phyloP scores from a whole-genome alignment of 768 basidiomycete genomes.

The Lactarius sanguifluus region DNA sequence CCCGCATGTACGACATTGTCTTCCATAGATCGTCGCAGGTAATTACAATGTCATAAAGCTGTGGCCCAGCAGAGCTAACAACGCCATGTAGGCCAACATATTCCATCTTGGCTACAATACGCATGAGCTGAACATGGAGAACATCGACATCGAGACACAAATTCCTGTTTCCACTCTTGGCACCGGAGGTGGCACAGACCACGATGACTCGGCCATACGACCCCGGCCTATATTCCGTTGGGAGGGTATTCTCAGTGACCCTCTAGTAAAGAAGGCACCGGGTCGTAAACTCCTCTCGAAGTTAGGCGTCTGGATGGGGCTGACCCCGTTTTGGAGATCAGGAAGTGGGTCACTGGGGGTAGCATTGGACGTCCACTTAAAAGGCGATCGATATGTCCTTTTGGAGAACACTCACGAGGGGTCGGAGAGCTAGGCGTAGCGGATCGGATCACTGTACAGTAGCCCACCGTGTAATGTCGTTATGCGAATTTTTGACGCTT shows the following conservation, averaged over 20 bases:
- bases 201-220: conserved; percentile 60
- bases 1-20: conserved; percentile 66
- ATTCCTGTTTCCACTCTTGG: conserved; percentile 55
- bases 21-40: conserved; percentile 56
- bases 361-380: conserved; percentile 56
- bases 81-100: conserved; percentile 49
- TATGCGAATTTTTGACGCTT: conserved; percentile 32
- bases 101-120: conserved; percentile 58
- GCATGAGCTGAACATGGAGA: conserved; percentile 60
- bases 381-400: conserved; percentile 58
- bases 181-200: conserved; percentile 70
- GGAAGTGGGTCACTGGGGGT: conserved; percentile 54
- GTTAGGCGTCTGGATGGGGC: conserved; percentile 65
- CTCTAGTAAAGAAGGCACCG: conserved; percentile 37
- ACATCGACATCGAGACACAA: conserved; percentile 55
- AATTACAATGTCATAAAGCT: conserved; percentile 29
- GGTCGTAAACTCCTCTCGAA: conserved; percentile 40
- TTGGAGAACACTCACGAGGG: conserved; percentile 27
- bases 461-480: not conserved
- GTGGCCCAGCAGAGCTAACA: conserved; percentile 14
- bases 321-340: conserved; percentile 61
- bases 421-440: not conserved
- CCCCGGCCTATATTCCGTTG: conserved; percentile 64
- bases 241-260: conserved; percentile 66
- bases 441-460: not conserved